A percentile compares a stretch with the other conserved stretches of the same genome.
Conservation (phyloP, 306 rosid species). For the Hylodesmum podocarpum region DNA sequence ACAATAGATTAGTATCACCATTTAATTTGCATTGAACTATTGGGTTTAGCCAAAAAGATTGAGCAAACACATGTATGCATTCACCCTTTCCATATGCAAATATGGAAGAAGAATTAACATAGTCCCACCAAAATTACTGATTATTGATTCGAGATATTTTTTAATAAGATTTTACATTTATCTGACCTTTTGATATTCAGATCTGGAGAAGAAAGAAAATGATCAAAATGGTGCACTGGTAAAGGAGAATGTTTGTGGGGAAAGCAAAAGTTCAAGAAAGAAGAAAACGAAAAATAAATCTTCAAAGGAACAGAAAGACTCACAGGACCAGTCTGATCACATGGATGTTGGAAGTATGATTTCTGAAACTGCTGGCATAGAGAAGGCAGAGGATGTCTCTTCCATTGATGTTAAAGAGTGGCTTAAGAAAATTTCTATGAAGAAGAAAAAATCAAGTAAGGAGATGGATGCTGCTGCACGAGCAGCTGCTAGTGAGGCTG, state of each 20-base stretch:
- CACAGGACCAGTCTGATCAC: slow-evolving; percentile 40
- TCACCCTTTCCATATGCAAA: background rate
- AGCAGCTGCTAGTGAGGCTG: slow-evolving; percentile 60
- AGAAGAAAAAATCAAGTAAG: slow-evolving; percentile 64
- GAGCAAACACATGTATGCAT: background rate
- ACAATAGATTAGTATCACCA: background rate
- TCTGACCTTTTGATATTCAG: slow-evolving; percentile 2
- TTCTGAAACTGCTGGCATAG: slow-evolving; percentile 36
- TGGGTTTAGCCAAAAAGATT: background rate
- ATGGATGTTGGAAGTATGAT: slow-evolving; percentile 28
- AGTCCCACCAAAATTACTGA: background rate
- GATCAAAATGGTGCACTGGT: slow-evolving; percentile 35
- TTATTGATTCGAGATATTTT: background rate
- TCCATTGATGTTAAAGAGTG: slow-evolving; percentile 29
- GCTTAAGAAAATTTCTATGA: slow-evolving; percentile 57
- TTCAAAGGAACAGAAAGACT: slow-evolving; percentile 53
- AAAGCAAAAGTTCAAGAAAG: slow-evolving; percentile 57
- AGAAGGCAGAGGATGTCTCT: slow-evolving; percentile 45
- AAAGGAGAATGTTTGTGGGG: slow-evolving; percentile 47
- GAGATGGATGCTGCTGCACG: slow-evolving; percentile 68
- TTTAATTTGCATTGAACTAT: background rate
- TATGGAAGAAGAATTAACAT: background rate
- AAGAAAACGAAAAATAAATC: slow-evolving; percentile 68
- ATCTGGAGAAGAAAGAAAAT: slow-evolving; percentile 38
- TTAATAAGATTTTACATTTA: background rate